Evolutionary conservation across 129 eudicot genomes (phyloP), one percentile per base, ranked within the genome.

Genomic region (Arctium lappa): DNA sequence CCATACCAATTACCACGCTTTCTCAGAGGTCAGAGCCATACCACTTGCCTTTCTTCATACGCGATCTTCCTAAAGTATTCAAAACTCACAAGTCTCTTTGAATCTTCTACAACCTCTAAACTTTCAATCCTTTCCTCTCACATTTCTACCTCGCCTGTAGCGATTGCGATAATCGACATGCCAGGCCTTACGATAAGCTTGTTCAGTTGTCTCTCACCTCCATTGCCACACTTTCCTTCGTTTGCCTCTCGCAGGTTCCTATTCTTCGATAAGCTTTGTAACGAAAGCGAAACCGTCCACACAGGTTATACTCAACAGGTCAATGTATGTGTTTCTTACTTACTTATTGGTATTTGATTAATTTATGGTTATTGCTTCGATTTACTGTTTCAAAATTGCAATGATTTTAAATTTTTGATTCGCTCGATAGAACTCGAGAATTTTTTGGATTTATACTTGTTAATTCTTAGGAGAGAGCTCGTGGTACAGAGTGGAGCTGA

Each of bases 211-310:
- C 99, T 0, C 98, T 95, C 68, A 87, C 87, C 81, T 42, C 80
- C 80, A 78, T 95, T n/a, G 94, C 99, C 5, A 77, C 97, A n/a
- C 89, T 95, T 36, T 95, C 99, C 18, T 95, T 95, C 79, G 4
- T 93, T 7, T 90, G 91, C 39, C 80, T 95, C 31, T 86, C 99
- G 7, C 70, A 86, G 97, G 75, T 93, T 93, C 82, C 84, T 95
- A 40, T 95, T 95, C 86, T 88, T 95, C n/a, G 99, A 95, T 86
- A 91, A 90, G 86, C 90, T 95, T 6, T 84, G 88, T 48, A 83
- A 91, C 36, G 99, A 90, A 82, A 95, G 99, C 75, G 98, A 90
- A 44, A 90, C 84, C 5, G 98, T 95, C 36, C 81, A 94, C 2
- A 86, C 38, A 8, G 88, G 97, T 10, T 95, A 95, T 42, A 89